These are phyloP conservation scores for Pichia pseudocactophila DNA, from an alignment of 805 yeast genomes.

Conservation along the genomic window DNA sequence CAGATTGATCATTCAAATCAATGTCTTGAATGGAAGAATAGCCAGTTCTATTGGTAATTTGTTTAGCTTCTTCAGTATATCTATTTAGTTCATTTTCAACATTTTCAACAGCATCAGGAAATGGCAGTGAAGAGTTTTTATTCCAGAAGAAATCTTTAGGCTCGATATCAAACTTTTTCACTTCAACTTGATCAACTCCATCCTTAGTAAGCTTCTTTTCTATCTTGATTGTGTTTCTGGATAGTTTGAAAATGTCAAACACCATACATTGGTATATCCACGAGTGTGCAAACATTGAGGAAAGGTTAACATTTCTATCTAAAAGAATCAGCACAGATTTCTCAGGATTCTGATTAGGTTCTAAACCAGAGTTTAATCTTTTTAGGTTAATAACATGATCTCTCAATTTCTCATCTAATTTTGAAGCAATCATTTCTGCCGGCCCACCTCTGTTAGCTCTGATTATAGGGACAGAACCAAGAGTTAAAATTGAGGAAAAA, in stretches of 20 bases:
- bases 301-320: conserved; percentile 84
- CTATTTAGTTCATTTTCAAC: conserved; percentile 75
- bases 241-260: conserved; percentile 78
- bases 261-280: conserved; percentile 98
- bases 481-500: conserved; percentile 69
- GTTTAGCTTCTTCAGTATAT: conserved; percentile 83
- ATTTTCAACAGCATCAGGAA: conserved; percentile 98
- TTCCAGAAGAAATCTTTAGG: conserved; percentile 92
- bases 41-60: conserved; percentile 66
- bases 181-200: conserved; percentile 28
- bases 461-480: conserved; percentile 77
- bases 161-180: conserved; percentile 74
- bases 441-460: conserved; percentile 91
- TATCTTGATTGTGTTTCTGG: conserved; percentile 73
- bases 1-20: conserved; percentile 47
- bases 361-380: conserved; percentile 10
- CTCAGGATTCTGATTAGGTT: conserved; percentile 17
- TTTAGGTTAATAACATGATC: conserved; percentile 75
- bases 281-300: conserved; percentile 92
- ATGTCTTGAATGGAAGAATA: conserved; percentile 69
- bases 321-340: conserved; percentile 69
- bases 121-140: conserved; percentile 75
- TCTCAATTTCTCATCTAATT: conserved; percentile 72
- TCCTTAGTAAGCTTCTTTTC: conserved; percentile 24
- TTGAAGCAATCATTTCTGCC: conserved; percentile 87